These are phyloP conservation scores for Neopestalotiopsis sp. DNA, from an alignment of 2,329 filamentous ascomycete species.

Conservation along the genomic window DNA sequence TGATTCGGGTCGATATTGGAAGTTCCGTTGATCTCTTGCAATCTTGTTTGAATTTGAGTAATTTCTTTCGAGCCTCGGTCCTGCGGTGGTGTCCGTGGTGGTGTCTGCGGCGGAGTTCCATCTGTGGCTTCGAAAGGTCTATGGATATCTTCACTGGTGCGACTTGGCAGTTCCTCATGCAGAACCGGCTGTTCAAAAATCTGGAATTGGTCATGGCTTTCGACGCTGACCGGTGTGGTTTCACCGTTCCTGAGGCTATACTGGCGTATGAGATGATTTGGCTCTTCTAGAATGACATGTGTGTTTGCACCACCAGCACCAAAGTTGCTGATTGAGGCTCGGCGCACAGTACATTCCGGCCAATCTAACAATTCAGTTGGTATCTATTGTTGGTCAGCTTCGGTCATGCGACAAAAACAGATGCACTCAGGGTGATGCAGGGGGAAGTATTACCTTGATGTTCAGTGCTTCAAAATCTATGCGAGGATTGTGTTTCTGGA, in stretches of 20 bases:
- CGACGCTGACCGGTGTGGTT: not conserved
- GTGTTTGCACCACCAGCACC: slow-evolving; percentile 18
- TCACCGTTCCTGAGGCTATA: not conserved
- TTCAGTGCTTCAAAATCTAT: slow-evolving; percentile 20
- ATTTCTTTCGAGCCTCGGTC: not conserved
- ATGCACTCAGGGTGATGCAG: slow-evolving; percentile 15
- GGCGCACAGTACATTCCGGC: slow-evolving; percentile 12
- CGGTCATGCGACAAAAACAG: not conserved
- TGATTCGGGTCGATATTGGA: not conserved
- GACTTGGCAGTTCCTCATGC: not conserved
- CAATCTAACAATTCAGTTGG: slow-evolving; percentile 10
- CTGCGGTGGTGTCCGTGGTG: not conserved
- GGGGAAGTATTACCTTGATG: slow-evolving; percentile 16
- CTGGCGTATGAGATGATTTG: not conserved
- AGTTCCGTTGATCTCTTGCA: not conserved
- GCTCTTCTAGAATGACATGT: slow-evolving; percentile 17
- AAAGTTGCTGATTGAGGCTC: slow-evolving; percentile 28
- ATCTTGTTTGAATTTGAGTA: not conserved
- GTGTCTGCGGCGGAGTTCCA: not conserved
- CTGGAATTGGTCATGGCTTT: not conserved
- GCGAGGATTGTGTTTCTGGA: slow-evolving; percentile 23
- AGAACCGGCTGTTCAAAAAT: not conserved
- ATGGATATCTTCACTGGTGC: not conserved
- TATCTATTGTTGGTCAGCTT: slow-evolving; percentile 7
- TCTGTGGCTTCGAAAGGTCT: not conserved